phyloP scores from a whole-genome alignment of 1,284 basidiomycete genomes.

The Hemileia vastatrix region DNA sequence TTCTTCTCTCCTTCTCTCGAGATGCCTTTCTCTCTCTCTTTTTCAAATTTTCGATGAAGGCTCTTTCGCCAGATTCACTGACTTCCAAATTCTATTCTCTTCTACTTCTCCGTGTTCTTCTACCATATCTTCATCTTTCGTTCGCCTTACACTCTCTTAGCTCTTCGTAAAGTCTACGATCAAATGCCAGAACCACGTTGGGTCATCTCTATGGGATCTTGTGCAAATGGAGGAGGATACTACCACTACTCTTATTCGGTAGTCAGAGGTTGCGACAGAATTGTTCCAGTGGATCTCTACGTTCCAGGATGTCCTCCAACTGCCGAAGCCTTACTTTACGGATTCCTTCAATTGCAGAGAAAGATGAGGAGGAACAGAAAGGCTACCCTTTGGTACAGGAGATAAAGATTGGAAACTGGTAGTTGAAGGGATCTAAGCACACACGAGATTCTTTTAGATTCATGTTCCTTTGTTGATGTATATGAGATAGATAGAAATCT shows the following conservation, averaged over 20 bases:
- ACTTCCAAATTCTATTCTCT: background rate
- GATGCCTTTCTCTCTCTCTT: conserved; percentile 55
- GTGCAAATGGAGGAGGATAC: conserved; percentile 96
- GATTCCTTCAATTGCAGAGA: conserved; percentile 89
- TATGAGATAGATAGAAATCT: too few relatives aligned
- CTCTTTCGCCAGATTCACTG: too few relatives aligned
- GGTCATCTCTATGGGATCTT: conserved; percentile 99
- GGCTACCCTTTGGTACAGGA: conserved; percentile 86
- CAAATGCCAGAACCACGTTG: conserved; percentile 53
- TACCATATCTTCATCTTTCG: conserved; percentile 11
- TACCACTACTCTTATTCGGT: conserved; percentile 91
- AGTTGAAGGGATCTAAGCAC: too few relatives aligned
- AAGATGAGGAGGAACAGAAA: conserved; percentile 90
- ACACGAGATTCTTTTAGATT: too few relatives aligned
- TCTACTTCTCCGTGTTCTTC: conserved; percentile 30
- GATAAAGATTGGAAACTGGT: too few relatives aligned
- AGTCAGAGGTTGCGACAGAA: conserved; percentile 92
- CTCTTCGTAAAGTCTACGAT: conserved; percentile 36
- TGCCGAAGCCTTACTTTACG: conserved; percentile 86
- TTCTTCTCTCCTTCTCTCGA: conserved; percentile 65
- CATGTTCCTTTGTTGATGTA: too few relatives aligned
- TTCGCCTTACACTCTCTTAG: conserved; percentile 10
- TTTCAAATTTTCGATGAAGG: background rate
- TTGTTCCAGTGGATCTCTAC: conserved; percentile 96
- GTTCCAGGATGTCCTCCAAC: conserved; percentile 83